Evolutionary conservation across 805 yeast genomes (phyloP), one percentile per base, ranked within the genome.

Genomic region (Jamesozyma spencerorum): DNA sequence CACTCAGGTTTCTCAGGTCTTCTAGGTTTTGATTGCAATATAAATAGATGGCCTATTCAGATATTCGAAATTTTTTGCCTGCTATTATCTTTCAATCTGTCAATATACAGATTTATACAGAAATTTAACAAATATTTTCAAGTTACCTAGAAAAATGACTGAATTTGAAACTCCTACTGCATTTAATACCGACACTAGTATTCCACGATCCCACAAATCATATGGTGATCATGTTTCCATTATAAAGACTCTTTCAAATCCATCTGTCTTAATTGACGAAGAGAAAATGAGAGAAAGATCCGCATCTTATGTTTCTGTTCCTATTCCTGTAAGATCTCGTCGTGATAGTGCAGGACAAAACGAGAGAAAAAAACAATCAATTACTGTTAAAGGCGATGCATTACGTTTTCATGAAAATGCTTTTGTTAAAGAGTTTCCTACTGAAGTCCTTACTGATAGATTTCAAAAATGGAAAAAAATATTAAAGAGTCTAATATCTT

Each of bases 381-480:
- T 36, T 22, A 32, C 37, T 3, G 45, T 20, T 7, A 27, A 31
- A 14, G 24, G 24, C 14, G 37, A 34, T 18, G 31, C 40, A 3
- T 17, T 11, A 3, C 26, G 22, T n/a, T 31, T 36, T 14, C 30
- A 38, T 20, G 46, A 41, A 30, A 28, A 18, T n/a, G 28, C 24
- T 8, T 42, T 31, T 38, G 60, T 57, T 6, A 53, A 55, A 28
- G 64, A 60, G 38, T 57, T 72, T 48, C 95, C 95, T 27, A 85
- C 94, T 3, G 94, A 85, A 44, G 71, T 81, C 7, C 66, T 85
- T 46, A 85, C 88, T n/a, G 72, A 76, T 33, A 65, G 95, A 47
- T 85, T 85, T 58, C 72, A 75, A 41, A 79, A 86, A 8, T 85
- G 94, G 92, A 68, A 92, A 39, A 71, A 75, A 40, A 75, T 85